Percentiles rank a stretch among this genome's conserved stretches.
Conservation (phyloP, 1,284 basidiomycete species). For the Lentinus polychrous region DNA sequence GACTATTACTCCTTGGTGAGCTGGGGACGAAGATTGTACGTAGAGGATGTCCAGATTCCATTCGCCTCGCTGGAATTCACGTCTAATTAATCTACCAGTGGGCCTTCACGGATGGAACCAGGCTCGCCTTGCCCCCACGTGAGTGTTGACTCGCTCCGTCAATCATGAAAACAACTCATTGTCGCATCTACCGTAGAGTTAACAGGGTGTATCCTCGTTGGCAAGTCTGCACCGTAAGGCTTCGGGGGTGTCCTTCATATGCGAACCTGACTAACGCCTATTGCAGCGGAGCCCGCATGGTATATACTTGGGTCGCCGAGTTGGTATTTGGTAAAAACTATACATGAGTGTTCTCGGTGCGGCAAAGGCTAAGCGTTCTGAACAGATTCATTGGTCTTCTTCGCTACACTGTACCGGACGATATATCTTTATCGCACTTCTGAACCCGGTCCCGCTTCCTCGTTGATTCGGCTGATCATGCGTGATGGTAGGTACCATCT, state of each 20-base stretch:
- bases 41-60: not conserved
- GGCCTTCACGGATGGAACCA: slow-evolving; percentile 21
- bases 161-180: not conserved
- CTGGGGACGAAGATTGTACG: slow-evolving; percentile 8
- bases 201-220: slow-evolving; percentile 21
- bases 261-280: not conserved
- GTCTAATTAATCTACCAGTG: slow-evolving; percentile 10
- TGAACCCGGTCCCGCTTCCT: slow-evolving; percentile 14
- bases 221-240: slow-evolving; percentile 17
- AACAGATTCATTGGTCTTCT: slow-evolving; percentile 4
- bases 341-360: not conserved
- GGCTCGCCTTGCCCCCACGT: slow-evolving; percentile 20
- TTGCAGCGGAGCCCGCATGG: slow-evolving; percentile 18
- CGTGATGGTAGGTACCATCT: slow-evolving; percentile 16
- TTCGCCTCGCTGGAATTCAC: not conserved
- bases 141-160: slow-evolving; percentile 2
- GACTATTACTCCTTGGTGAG: slow-evolving; percentile 3
- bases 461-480: slow-evolving; percentile 20
- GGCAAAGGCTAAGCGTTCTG: not conserved
- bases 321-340: slow-evolving; percentile 19
- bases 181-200: slow-evolving; percentile 11
- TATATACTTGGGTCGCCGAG: slow-evolving; percentile 23
- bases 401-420: slow-evolving; percentile 19
- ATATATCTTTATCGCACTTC: slow-evolving; percentile 16
- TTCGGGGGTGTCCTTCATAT: not conserved